Base-by-base conservation (phyloP, 1,139 yeast species). In the Lodderomyces margitis region DNA sequence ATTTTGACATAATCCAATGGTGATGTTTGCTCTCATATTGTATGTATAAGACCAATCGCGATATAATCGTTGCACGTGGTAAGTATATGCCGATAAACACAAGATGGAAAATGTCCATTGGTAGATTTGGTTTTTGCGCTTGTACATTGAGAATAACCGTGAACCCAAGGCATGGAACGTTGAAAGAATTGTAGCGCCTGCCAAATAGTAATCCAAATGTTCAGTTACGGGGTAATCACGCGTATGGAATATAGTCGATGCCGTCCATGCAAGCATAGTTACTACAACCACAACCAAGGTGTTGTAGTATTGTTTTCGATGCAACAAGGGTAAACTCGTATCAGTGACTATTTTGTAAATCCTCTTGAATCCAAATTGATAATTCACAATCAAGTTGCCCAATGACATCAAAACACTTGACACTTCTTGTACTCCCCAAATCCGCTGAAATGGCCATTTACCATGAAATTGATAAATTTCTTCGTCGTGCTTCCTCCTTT, bases 381-480 rank as follows among this genome's bases (percentile, higher is more conserved):
- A 78, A 58, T 91, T 95, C 2, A 95, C 95, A 14, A 80, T 51
- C 44, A 87, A 79, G 58, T 92, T 92, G 7, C 87, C 82, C 8
- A 91, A 50, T 10, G 96, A 86, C 61, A 92, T 92, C 1, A 88
- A 23, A 2, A 85, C 80, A n/a, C 95, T 83, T 12, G 83, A 84
- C 0, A 89, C 66, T 58, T 92, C 98, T 59, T 92, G 98, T 23
- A 86, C 69, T 0, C 95, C 95, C 15, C 72, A 63, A 1, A 85
- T 56, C 42, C 98, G 72, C 34, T 68, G 51, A 55, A 92, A 92
- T 2, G 98, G 98, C 98, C 98, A 92, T 63, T 92, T 92, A 0
- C 98, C 98, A 60, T 92, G 98, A 63, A 88, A 92, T 58, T 92
- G 98, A 37, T 75, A 75, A 2, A 87, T 66, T 42, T 79, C 81